Evolutionary conservation across 192 early-diverging fungal species (phyloP).

Genomic region (Chytriomyces sp.): DNA sequence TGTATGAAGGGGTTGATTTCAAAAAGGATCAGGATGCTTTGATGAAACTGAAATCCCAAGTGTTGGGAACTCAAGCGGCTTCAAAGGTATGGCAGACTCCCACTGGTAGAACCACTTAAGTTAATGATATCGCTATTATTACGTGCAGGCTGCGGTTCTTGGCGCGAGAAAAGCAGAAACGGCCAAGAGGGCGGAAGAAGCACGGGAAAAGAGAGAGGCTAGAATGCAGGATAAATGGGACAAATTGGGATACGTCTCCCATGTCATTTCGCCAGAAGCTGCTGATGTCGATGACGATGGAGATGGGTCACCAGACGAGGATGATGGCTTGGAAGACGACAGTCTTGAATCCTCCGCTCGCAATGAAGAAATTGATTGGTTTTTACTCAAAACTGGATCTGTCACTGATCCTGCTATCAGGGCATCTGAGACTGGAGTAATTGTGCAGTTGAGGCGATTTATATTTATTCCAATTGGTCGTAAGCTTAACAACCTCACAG

Average conservation of each 20-base stretch:
- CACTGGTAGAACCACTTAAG: too few relatives aligned
- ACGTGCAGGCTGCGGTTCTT: not conserved
- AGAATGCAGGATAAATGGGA: slow-evolving; percentile 2
- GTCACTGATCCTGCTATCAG: slow-evolving; percentile 22
- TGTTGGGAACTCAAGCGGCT: not conserved
- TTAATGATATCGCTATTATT: too few relatives aligned
- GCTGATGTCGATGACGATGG: not conserved
- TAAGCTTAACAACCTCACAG: not conserved
- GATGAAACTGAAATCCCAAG: slow-evolving; percentile 12
- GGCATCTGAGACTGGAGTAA: slow-evolving; percentile 19
- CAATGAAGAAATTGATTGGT: slow-evolving; percentile 5
- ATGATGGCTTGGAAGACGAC: not conserved
- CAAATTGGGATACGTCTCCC: slow-evolving; percentile 30
- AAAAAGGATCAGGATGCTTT: slow-evolving; percentile 39
- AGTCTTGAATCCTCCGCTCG: not conserved
- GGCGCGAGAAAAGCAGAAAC: not conserved
- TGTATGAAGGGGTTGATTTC: slow-evolving; percentile 32
- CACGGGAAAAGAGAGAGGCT: not conserved
- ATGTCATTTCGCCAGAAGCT: not conserved
- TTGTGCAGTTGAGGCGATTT: slow-evolving; percentile 29
- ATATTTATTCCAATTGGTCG: not conserved
- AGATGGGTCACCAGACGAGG: not conserved
- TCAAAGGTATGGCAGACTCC: not conserved
- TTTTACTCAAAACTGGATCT: slow-evolving; percentile 20
- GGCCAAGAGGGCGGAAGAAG: not conserved